These are phyloP conservation scores for Zymoseptoria crescenta DNA, from an alignment of 2,329 filamentous ascomycete genomes.

Conservation along the genomic window DNA sequence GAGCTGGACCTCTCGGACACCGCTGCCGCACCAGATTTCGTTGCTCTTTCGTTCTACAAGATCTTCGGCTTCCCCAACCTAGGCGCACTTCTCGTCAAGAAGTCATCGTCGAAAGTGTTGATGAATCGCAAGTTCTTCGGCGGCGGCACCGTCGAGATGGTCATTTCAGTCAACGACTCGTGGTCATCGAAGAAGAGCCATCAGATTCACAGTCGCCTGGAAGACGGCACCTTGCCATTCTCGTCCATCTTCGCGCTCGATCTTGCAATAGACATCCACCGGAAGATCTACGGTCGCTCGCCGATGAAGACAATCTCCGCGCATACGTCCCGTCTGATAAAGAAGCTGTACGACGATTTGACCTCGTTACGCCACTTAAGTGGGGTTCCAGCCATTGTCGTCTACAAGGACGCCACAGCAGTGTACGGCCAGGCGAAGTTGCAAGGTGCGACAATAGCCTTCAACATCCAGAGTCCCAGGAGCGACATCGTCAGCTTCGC, in stretches of 20 bases:
- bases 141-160: slow-evolving; percentile 86
- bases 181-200: slow-evolving; percentile 70
- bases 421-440: slow-evolving; percentile 37
- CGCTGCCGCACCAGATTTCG: slow-evolving; percentile 77
- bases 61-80: slow-evolving; percentile 92
- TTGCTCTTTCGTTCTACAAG: slow-evolving; percentile 82
- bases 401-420: slow-evolving; percentile 47
- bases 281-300: slow-evolving; percentile 55
- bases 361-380: slow-evolving; percentile 59
- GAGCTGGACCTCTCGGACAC: slow-evolving; percentile 61
- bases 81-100: slow-evolving; percentile 72
- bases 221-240: slow-evolving; percentile 84
- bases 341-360: slow-evolving; percentile 52
- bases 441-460: slow-evolving; percentile 68
- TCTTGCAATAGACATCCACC: slow-evolving; percentile 62
- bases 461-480: slow-evolving; percentile 64
- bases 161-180: slow-evolving; percentile 60
- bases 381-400: slow-evolving; percentile 52
- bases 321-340: slow-evolving; percentile 61
- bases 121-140: slow-evolving; percentile 72
- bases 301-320: slow-evolving; percentile 58
- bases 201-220: slow-evolving; percentile 67
- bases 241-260: slow-evolving; percentile 80
- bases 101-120: slow-evolving; percentile 55
- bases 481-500: slow-evolving; percentile 69